These are phyloP conservation scores for Backusella sp. DNA, from an alignment of 192 early-diverging fungal species.

Conservation along the genomic window DNA sequence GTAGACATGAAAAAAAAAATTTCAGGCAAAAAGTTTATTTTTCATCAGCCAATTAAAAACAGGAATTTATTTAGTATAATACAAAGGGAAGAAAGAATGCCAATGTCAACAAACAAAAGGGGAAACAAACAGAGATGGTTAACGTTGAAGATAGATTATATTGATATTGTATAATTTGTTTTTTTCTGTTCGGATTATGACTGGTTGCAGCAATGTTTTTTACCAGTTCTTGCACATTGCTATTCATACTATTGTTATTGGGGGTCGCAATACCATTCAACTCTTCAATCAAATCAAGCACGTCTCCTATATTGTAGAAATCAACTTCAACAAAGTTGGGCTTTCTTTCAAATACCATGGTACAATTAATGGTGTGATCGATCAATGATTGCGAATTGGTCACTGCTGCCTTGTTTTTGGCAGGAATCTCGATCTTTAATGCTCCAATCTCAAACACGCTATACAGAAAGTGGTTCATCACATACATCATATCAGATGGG, in stretches of 20 bases:
- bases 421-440: conserved; percentile 45
- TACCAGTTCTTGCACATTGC: neutral
- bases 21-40: neutral
- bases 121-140: neutral
- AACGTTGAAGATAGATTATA: neutral
- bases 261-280: conserved; percentile 45
- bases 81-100: neutral
- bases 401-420: conserved; percentile 30
- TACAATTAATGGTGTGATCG: conserved; percentile 57
- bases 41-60: neutral
- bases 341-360: conserved; percentile 32
- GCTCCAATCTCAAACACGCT: conserved; percentile 33
- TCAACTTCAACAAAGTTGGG: conserved; percentile 72
- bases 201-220: neutral
- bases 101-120: neutral
- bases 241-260: neutral
- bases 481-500: conserved; percentile 45
- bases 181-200: neutral
- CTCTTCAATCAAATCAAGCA: conserved; percentile 47
- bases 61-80: neutral
- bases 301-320: conserved; percentile 60
- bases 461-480: conserved; percentile 74
- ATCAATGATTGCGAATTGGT: conserved; percentile 55
- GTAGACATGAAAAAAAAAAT: neutral
- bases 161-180: neutral